Conservation (phyloP, 345 rosid genomes). For the Litchi chinensis region DNA sequence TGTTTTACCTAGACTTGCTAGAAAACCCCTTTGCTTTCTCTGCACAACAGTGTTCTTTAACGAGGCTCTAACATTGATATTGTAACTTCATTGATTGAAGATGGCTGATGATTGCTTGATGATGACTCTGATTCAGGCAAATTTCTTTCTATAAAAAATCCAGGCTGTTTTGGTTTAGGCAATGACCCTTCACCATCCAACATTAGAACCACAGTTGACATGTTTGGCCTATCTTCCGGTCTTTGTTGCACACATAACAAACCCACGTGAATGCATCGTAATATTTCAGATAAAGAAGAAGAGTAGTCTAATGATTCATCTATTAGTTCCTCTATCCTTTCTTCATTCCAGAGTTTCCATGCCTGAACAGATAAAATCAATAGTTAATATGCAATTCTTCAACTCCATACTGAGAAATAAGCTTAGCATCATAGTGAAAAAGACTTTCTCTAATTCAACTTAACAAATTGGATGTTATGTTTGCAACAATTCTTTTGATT, state of each 20-base stretch:
- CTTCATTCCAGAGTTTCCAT: conserved; percentile 42
- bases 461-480: too few relatives aligned
- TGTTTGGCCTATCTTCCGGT: neutral
- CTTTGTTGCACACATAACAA: neutral
- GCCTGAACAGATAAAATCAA: conserved; percentile 29
- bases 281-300: neutral
- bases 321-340: conserved; percentile 28
- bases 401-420: too few relatives aligned
- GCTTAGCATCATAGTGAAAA: too few relatives aligned
- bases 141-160: neutral
- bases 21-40: neutral
- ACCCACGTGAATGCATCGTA: conserved; percentile 5
- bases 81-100: conserved; percentile 17
- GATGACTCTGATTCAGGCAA: conserved; percentile 7
- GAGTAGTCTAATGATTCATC: conserved; percentile 20
- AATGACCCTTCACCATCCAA: neutral
- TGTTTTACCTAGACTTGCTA: too few relatives aligned
- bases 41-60: neutral
- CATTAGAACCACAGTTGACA: neutral
- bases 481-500: too few relatives aligned
- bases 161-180: neutral
- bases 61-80: conserved; percentile 3
- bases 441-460: too few relatives aligned
- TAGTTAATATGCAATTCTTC: neutral
- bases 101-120: neutral